phyloP scores from a whole-genome alignment of 2,329 filamentous ascomycete genomes.

The Pseudomassariella vexata region DNA sequence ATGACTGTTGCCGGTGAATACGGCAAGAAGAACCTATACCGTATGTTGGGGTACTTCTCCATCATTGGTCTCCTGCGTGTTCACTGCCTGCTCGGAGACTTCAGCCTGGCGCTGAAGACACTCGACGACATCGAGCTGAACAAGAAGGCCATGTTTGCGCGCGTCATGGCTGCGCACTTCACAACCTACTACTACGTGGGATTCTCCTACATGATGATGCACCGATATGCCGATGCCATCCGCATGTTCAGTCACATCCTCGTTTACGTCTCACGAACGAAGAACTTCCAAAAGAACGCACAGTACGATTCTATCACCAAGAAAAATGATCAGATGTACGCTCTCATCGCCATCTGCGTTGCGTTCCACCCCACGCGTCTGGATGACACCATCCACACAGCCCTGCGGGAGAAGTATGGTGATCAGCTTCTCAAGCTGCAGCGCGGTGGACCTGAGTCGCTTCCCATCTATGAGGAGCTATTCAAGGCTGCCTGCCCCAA shows the following conservation, averaged over 20 bases:
- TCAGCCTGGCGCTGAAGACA: conserved; percentile 96
- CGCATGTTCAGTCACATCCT: conserved; percentile 99
- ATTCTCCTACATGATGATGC: conserved; percentile 99
- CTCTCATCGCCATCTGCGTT: conserved; percentile 96
- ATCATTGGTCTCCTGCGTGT: conserved; percentile 96
- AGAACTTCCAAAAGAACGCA: conserved; percentile 99
- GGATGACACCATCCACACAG: conserved; percentile 98
- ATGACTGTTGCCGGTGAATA: conserved; percentile 89
- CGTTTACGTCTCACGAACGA: conserved; percentile 95
- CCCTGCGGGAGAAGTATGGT: conserved; percentile 96
- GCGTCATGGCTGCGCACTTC: conserved; percentile 99
- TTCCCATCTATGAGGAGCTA: conserved; percentile 96
- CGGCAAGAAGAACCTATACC: conserved; percentile 87
- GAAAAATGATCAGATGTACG: conserved; percentile 99
- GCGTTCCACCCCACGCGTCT: conserved; percentile 95
- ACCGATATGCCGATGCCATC: conserved; percentile 97
- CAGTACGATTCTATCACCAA: conserved; percentile 98
- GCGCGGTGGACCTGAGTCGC: conserved; percentile 88
- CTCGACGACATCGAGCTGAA: conserved; percentile 99
- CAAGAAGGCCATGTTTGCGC: conserved; percentile 99
- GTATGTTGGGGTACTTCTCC: conserved; percentile 98
- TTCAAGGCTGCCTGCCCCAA: conserved; percentile 98
- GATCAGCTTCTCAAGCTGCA: conserved; percentile 97
- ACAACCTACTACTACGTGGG: conserved; percentile 99
- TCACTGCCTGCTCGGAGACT: conserved; percentile 94